Base-by-base conservation (phyloP, 2,329 filamentous ascomycete species). In the Camillea tinctor region DNA sequence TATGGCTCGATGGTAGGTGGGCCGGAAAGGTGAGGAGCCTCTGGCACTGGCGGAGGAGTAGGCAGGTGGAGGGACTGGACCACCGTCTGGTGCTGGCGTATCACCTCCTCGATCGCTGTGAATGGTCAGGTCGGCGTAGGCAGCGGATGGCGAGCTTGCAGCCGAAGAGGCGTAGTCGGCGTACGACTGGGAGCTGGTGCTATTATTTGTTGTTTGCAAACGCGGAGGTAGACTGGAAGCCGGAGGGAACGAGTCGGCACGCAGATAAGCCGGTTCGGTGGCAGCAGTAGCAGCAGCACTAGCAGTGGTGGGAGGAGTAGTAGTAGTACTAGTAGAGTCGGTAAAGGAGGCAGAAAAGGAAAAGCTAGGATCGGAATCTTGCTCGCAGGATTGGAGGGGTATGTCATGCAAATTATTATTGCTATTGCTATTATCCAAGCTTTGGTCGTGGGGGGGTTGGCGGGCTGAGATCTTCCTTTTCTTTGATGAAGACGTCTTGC, bases 401-500 rank as follows among this genome's bases (percentile, higher is more conserved):
- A 75, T 76, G 66, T 85, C 81, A 61, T 78, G 74, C 51, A 73
- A 73, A 68, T 60, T 64, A 52, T 64, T 56, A 53, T 15, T 44
- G n/a, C 13, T 66, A 54, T 64, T 56, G 54, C 36, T 44, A 44
- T 4, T 66, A 54, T 71, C 68, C 58, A 69, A 66, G 56, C 74
- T 74, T 63, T 75, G 71, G 73, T 82, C 78, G 72, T 75, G 73
- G 67, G 75, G 73, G 64, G 76, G 74, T 72, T 76, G 78, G 68
- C 79, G 81, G 72, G 77, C 64, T 60, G 79, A 80, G 71, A 88
- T 83, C 83, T 85, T 88, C 81, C 86, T 83, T 86, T 88, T 89
- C 85, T 88, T 89, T 83, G 79, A 81, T 80, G 85, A 88, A 86
- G 86, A 88, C 86, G 86, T 89, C 77, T 83, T 89, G 86, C 84